Evolutionary conservation across 164 flowering plant genomes (phyloP).

Genomic region (Macadamia tetraphylla): DNA sequence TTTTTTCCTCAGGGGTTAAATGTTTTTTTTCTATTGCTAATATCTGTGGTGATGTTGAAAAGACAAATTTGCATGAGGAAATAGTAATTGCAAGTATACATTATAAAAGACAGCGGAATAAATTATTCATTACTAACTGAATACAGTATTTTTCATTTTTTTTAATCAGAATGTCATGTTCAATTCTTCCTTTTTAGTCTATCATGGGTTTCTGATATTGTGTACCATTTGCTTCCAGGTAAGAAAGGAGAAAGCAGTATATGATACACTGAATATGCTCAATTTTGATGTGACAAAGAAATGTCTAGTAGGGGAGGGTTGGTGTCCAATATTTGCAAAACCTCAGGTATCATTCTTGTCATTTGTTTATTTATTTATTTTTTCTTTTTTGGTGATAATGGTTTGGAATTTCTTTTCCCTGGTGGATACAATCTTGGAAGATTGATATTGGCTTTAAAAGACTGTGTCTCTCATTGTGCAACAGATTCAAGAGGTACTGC

Average conservation of each 20-base stretch:
- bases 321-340: conserved; percentile 94
- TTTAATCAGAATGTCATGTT: no score
- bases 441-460: background rate
- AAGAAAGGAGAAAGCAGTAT: conserved; percentile 89
- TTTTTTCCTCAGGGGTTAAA: background rate
- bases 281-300: conserved; percentile 97
- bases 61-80: background rate
- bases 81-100: no score
- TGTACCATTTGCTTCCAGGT: conserved; percentile 47
- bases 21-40: background rate
- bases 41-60: background rate
- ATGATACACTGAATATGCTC: conserved; percentile 90
- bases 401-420: background rate
- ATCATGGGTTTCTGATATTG: background rate
- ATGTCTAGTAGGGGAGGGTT: conserved; percentile 97
- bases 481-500: conserved; percentile 91
- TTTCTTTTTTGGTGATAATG: background rate
- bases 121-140: conserved; percentile 1
- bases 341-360: conserved; percentile 40
- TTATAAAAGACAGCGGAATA: background rate
- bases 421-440: background rate
- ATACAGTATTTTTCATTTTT: background rate
- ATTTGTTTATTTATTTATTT: background rate
- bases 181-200: no score
- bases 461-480: conserved; percentile 2